These are phyloP conservation scores for Adenanthera pavonina DNA, from an alignment of 306 rosid genomes.

Conservation along the genomic window DNA sequence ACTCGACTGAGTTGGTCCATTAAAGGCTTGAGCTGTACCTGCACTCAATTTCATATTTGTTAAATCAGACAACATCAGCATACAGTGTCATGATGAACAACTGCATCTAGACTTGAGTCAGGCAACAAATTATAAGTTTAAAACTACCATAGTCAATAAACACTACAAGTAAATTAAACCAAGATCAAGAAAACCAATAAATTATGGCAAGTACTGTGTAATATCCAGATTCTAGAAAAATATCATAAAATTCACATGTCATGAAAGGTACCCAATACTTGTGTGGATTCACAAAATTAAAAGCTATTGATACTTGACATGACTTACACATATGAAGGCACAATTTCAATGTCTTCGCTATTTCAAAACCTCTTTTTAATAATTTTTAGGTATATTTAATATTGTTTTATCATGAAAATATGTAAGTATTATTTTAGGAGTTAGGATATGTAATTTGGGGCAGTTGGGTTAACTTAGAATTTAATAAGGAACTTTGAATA, in stretches of 20 bases:
- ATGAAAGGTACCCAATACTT: constrained; percentile 11
- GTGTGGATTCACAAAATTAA: constrained; percentile 23
- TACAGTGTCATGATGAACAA: not conserved
- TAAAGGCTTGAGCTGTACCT: constrained; percentile 93
- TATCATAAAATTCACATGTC: constrained; percentile 5
- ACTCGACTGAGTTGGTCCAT: constrained; percentile 83
- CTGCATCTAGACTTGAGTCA: not conserved
- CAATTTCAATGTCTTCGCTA: not conserved
- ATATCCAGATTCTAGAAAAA: not conserved
- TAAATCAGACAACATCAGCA: constrained; percentile 7
- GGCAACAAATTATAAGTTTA: not conserved
- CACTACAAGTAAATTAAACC: constrained; percentile 23
- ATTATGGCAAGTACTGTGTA: not conserved
- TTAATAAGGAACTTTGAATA: not conserved
- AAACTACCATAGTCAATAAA: constrained; percentile 11
- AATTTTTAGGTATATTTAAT: not conserved
- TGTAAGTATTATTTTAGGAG: not conserved
- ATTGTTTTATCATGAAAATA: not conserved
- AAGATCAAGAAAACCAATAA: constrained; percentile 32
- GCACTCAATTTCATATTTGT: constrained; percentile 40
- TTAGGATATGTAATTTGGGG: not conserved
- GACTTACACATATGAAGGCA: not conserved
- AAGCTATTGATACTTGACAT: not conserved
- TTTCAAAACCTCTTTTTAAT: not conserved
- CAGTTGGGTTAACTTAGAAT: not conserved